Evolutionary conservation across 208 protist genomes (phyloP).

Genomic region (Endotrypanum monterogeii): DNA sequence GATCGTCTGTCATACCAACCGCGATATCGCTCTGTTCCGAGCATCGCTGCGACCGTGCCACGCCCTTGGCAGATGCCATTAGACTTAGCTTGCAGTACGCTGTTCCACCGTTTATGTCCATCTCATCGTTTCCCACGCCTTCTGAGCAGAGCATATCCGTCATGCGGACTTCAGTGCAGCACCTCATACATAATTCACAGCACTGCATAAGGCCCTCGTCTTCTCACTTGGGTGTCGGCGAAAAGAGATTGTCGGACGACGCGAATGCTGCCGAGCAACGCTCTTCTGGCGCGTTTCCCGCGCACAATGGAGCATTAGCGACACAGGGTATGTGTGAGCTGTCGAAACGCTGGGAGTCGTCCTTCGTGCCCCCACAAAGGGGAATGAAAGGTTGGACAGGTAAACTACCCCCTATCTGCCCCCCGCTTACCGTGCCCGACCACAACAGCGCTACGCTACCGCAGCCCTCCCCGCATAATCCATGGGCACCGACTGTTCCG

Average conservation of each 20-base stretch:
- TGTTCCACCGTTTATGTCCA: conserved; percentile 35
- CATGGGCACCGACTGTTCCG: background rate
- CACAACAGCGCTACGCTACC: background rate
- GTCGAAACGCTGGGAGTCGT: background rate
- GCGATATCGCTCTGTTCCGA: background rate
- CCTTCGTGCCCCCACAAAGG: background rate
- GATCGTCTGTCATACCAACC: conserved; percentile 23
- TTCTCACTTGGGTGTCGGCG: background rate
- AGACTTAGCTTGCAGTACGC: conserved; percentile 25
- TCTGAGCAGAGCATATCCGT: conserved; percentile 13
- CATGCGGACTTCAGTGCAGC: conserved; percentile 9
- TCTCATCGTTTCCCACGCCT: conserved; percentile 23
- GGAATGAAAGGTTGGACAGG: background rate
- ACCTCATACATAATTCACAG: conserved; percentile 10
- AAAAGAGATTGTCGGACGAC: background rate
- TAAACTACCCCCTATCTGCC: background rate
- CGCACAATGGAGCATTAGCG: background rate
- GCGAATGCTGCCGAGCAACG: background rate
- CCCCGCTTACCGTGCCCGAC: background rate
- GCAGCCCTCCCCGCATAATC: conserved; percentile 1
- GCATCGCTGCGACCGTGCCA: conserved; percentile 9
- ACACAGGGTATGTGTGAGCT: background rate
- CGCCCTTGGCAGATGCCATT: conserved; percentile 24
- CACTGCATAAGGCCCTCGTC: conserved; percentile 3
- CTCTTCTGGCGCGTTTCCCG: background rate